These are phyloP conservation scores for Dalbergia cochinchinensis DNA, from an alignment of 306 rosid species.

Conservation along the genomic window DNA sequence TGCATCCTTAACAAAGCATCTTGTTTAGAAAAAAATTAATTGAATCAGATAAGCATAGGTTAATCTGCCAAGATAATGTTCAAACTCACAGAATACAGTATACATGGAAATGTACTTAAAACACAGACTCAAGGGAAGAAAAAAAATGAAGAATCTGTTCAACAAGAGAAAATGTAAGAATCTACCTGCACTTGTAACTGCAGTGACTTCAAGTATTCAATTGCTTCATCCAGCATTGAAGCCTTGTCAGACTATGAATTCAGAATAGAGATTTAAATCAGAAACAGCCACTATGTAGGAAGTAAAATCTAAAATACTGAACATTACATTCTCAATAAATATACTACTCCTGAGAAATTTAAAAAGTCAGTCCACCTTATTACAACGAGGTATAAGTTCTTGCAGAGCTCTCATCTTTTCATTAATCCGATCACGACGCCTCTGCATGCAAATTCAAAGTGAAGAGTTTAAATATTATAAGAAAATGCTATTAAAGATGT, in stretches of 20 bases:
- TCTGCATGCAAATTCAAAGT: slow-evolving; percentile 60
- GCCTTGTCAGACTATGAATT: slow-evolving; percentile 85
- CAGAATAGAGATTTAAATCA: slow-evolving; percentile 33
- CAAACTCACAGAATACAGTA: neutral
- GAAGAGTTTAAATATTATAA: slow-evolving; percentile 26
- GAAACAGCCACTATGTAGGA: slow-evolving; percentile 17
- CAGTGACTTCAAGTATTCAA: slow-evolving; percentile 86
- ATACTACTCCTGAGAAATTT: slow-evolving; percentile 2
- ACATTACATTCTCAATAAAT: slow-evolving; percentile 7
- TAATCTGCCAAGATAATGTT: neutral
- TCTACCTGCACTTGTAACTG: slow-evolving; percentile 93
- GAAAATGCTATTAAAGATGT: slow-evolving; percentile 16
- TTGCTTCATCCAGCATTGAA: slow-evolving; percentile 98
- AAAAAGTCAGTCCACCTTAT: slow-evolving; percentile 62
- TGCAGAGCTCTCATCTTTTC: slow-evolving; percentile 94
- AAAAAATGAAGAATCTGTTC: slow-evolving; percentile 25
- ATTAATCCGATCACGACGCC: slow-evolving; percentile 95
- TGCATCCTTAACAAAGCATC: neutral
- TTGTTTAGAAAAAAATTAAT: neutral
- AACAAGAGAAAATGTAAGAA: slow-evolving; percentile 13
- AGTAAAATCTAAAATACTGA: slow-evolving; percentile 27
- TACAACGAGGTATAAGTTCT: slow-evolving; percentile 96
- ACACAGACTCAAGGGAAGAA: neutral
- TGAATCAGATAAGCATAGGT: neutral
- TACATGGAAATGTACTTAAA: neutral